Evolutionary conservation across 805 yeast species (phyloP).

Genomic region (Sugiyamaella lignohabitans): DNA sequence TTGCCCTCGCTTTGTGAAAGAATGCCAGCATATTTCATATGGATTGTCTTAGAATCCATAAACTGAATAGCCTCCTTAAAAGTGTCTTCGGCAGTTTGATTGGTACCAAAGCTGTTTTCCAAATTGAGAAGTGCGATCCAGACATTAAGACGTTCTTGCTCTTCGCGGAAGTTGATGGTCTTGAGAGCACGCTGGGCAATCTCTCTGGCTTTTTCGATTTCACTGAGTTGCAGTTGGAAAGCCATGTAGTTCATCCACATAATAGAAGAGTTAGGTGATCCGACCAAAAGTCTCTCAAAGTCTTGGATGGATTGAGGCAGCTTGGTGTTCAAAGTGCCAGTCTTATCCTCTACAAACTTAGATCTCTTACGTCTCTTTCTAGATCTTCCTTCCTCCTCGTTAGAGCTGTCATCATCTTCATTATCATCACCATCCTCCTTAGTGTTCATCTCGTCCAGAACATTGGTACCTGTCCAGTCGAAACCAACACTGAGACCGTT

Average conservation of each 20-base stretch:
- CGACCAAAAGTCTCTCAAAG: conserved; percentile 84
- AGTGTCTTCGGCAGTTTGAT: conserved; percentile 69
- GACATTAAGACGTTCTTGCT: conserved; percentile 83
- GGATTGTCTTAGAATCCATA: conserved; percentile 83
- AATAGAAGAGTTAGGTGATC: conserved; percentile 89
- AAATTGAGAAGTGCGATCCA: conserved; percentile 94
- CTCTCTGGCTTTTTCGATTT: conserved; percentile 89
- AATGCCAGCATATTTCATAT: conserved; percentile 70
- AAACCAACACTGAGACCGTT: conserved; percentile 65
- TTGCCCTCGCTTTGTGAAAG: conserved; percentile 64
- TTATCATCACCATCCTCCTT: conserved; percentile 27
- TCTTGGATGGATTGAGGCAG: conserved; percentile 90
- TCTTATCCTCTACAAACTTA: conserved; percentile 64
- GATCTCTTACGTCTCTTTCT: conserved; percentile 36
- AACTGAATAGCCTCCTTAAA: conserved; percentile 83
- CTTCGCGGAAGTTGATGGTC: conserved; percentile 85
- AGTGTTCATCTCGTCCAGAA: conserved; percentile 63
- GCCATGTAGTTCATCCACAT: conserved; percentile 99
- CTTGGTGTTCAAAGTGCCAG: conserved; percentile 74
- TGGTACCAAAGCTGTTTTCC: conserved; percentile 89
- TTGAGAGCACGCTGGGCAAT: conserved; percentile 88
- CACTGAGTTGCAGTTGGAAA: conserved; percentile 91
- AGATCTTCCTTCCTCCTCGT: conserved; percentile 39
- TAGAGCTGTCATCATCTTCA: conserved; percentile 39
- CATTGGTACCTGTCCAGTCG: conserved; percentile 85